These are phyloP conservation scores for Cadophora sp. DNA, from an alignment of 2,329 filamentous ascomycete species.

Conservation along the genomic window DNA sequence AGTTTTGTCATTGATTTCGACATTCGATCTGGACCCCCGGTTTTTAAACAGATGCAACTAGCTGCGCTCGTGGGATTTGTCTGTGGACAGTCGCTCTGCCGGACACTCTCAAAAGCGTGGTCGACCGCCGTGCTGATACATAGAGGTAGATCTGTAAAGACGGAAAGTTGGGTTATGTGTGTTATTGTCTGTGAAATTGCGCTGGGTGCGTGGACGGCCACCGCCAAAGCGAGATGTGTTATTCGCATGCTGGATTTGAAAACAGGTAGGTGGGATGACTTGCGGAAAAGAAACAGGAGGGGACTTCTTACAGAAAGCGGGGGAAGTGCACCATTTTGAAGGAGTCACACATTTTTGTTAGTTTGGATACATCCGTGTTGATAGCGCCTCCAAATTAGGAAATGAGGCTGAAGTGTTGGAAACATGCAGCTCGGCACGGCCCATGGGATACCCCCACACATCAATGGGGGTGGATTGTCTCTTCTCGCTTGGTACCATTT, in stretches of 20 bases:
- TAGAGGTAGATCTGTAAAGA: constrained; percentile 8
- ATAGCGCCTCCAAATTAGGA: constrained; percentile 13
- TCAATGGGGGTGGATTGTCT: neutral
- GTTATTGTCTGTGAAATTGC: constrained; percentile 14
- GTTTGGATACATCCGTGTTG: constrained; percentile 2
- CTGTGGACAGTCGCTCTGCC: constrained; percentile 10
- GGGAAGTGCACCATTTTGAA: neutral
- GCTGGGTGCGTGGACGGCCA: neutral
- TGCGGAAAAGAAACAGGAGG: too few relatives aligned
- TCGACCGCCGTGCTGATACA: constrained; percentile 11
- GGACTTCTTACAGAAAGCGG: neutral
- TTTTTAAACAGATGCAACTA: constrained; percentile 11
- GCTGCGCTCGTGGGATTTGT: constrained; percentile 13
- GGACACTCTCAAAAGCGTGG: constrained; percentile 1
- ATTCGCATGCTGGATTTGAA: neutral
- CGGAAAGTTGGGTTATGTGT: constrained; percentile 18
- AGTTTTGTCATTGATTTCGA: constrained; percentile 10
- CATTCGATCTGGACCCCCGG: neutral
- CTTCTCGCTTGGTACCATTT: neutral
- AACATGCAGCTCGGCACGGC: neutral
- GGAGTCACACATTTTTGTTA: neutral
- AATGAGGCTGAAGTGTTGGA: constrained; percentile 15
- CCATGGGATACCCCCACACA: neutral
- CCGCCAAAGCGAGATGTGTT: neutral
- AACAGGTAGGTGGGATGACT: neutral